Percentiles rank a stretch among this genome's conserved stretches.
phyloP scores from a whole-genome alignment of 2,329 filamentous ascomycete genomes.

The Aspergillus latus region DNA sequence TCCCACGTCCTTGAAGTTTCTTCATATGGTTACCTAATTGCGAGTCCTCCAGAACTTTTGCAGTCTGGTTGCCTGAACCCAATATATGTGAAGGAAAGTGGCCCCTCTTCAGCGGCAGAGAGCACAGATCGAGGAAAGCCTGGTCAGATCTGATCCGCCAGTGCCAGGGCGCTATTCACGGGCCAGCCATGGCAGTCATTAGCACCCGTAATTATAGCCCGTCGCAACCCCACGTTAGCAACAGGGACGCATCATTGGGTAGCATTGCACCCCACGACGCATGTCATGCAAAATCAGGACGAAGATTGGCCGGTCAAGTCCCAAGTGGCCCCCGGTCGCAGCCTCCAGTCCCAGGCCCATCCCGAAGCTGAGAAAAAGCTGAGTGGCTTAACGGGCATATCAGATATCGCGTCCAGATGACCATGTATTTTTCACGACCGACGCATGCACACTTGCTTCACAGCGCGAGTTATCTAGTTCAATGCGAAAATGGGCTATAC shows the following conservation, averaged over 20 bases:
- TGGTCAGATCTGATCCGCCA: slow-evolving; percentile 1
- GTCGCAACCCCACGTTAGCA: slow-evolving; percentile 12
- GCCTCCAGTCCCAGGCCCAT: slow-evolving; percentile 7
- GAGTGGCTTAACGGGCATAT: slow-evolving; percentile 7
- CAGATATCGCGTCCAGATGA: slow-evolving; percentile 6
- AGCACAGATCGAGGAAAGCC: background rate
- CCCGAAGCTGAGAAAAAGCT: background rate
- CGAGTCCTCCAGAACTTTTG: too few relatives aligned
- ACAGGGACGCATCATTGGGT: slow-evolving; percentile 6
- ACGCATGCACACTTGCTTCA: background rate
- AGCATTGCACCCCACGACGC: slow-evolving; percentile 7
- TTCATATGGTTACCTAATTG: too few relatives aligned
- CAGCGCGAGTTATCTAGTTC: background rate
- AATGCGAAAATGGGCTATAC: background rate
- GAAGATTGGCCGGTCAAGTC: background rate
- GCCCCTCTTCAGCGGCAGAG: background rate
- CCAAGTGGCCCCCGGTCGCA: slow-evolving; percentile 6
- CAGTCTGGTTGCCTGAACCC: too few relatives aligned
- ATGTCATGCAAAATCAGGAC: slow-evolving; percentile 10
- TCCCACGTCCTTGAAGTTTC: too few relatives aligned
- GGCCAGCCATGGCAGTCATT: background rate
- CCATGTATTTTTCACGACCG: background rate
- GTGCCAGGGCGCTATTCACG: background rate
- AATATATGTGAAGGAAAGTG: background rate
- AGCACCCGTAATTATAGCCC: slow-evolving; percentile 10